Percentiles rank a stretch among this genome's conserved stretches.
phyloP scores from a whole-genome alignment of 768 basidiomycete species.

The Leccinum longicurvipes region DNA sequence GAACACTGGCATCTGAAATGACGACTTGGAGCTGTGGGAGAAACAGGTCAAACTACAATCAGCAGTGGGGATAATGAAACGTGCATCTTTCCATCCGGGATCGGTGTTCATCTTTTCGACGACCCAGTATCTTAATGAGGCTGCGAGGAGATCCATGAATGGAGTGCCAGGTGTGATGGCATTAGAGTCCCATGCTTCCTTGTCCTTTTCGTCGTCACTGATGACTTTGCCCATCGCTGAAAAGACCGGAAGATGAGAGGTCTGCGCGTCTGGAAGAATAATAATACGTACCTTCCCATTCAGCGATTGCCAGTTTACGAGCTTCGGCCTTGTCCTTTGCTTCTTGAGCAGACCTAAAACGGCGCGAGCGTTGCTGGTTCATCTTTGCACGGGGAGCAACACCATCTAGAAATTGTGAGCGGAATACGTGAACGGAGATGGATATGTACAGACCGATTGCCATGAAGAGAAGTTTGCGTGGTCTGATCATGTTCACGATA shows the following conservation, averaged over 20 bases:
- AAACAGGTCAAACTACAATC: background rate
- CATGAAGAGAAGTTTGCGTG: constrained; percentile 95
- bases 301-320: constrained; percentile 70
- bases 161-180: constrained; percentile 99
- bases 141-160: constrained; percentile 91
- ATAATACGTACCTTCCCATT: constrained; percentile 72
- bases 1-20: constrained; percentile 95
- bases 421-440: background rate
- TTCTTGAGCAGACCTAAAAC: constrained; percentile 93
- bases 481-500: constrained; percentile 95
- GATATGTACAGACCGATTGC: constrained; percentile 73
- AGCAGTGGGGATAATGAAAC: constrained; percentile 14
- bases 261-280: background rate
- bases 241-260: background rate
- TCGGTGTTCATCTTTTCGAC: constrained; percentile 93
- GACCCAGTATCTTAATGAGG: constrained; percentile 93
- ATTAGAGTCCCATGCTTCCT: constrained; percentile 94
- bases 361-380: constrained; percentile 98
- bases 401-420: constrained; percentile 57
- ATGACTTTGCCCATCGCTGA: constrained; percentile 90
- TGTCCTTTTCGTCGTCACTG: constrained; percentile 77
- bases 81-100: constrained; percentile 90
- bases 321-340: constrained; percentile 92
- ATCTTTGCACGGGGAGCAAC: constrained; percentile 99
- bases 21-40: constrained; percentile 79